Percentiles rank a stretch among this genome's conserved stretches.
Conservation (phyloP, 805 yeast species). For the Candida qinlingensis region DNA sequence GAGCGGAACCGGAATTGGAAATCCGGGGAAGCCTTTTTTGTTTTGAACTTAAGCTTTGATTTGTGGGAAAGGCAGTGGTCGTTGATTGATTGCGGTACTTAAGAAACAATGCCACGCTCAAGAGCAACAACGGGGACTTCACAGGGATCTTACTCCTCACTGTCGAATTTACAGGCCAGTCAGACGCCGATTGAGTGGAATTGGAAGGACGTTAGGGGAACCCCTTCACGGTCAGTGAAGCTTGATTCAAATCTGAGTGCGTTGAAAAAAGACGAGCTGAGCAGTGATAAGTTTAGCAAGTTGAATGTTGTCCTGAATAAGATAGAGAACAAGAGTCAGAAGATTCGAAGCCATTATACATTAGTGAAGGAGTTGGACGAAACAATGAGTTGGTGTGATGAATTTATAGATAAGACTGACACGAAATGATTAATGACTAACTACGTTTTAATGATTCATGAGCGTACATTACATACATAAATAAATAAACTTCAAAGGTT, state of each 20-base stretch:
- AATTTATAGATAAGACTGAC: slow-evolving; percentile 2
- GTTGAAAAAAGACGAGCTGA: slow-evolving; percentile 16
- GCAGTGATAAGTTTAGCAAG: slow-evolving; percentile 12
- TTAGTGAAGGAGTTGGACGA: slow-evolving; percentile 11
- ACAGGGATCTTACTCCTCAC: neutral
- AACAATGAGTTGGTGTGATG: slow-evolving; percentile 19
- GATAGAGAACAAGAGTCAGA: slow-evolving; percentile 18
- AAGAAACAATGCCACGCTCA: slow-evolving; percentile 2
- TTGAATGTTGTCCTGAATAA: slow-evolving; percentile 17
- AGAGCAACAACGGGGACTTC: slow-evolving; percentile 1
- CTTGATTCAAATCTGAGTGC: slow-evolving; percentile 10
- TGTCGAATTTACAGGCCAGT: neutral
- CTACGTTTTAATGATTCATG: neutral
- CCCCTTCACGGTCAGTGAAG: slow-evolving; percentile 13
- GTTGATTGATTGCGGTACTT: too few species aligned
- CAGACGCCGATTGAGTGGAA: slow-evolving; percentile 1
- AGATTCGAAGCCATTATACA: slow-evolving; percentile 7
- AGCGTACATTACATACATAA: neutral
- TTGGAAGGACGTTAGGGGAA: slow-evolving; percentile 18
- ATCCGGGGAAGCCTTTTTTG: neutral
- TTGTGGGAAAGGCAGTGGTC: too few species aligned
- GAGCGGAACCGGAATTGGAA: slow-evolving; percentile 1
- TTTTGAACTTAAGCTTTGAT: too few species aligned
- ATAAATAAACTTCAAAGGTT: neutral
- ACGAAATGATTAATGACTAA: neutral